Evolutionary conservation across 2,329 filamentous ascomycete genomes (phyloP), one percentile per base, ranked within the genome.

Genomic region (Fusarium pseudoanthophilum): DNA sequence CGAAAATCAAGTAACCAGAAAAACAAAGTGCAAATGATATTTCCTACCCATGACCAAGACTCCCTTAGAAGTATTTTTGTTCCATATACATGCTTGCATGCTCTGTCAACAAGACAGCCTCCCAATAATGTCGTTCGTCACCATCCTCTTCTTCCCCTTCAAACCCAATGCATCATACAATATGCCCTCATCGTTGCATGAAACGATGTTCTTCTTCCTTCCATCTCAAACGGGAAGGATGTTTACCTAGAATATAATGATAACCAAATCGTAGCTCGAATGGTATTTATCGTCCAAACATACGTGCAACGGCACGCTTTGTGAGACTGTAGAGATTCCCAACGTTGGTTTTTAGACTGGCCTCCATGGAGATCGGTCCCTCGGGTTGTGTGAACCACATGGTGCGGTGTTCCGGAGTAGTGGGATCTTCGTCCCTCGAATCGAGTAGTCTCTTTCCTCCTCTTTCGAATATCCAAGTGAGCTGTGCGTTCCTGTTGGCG

Each of bases 11-110:
- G 46, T 45, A 67, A 42, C 30, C 61, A 57, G 48, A 72, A 74
- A 71, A 72, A 71, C 51, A 68, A 68, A 67, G 66, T 71, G 64
- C 64, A 73, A 55, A 73, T 77, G 72, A 77, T 77, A 77, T 77
- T 77, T 74, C 72, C 72, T 77, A 75, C 74, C 74, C 74, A 69
- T 77, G 61, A 75, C 74, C 74, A 66, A 64, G 73, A 77, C 74
- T 77, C 71, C 75, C 58, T 32, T 72, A 73, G 65, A 73, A 69
- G 69, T 64, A 45, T 70, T 77, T 72, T 73, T 53, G 60, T 71
- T 75, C 67, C 70, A 74, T 73, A 49, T 78, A 78, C 72, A 77
- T 74, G 75, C 67, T 64, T 71, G 61, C 66, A 74, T 75, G 74
- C 62, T 69, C 63, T 61, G 65, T 43, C 65, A 62, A 67, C 61